Base-by-base conservation (phyloP, 768 basidiomycete genomes). In the Termitomyces sp. region DNA sequence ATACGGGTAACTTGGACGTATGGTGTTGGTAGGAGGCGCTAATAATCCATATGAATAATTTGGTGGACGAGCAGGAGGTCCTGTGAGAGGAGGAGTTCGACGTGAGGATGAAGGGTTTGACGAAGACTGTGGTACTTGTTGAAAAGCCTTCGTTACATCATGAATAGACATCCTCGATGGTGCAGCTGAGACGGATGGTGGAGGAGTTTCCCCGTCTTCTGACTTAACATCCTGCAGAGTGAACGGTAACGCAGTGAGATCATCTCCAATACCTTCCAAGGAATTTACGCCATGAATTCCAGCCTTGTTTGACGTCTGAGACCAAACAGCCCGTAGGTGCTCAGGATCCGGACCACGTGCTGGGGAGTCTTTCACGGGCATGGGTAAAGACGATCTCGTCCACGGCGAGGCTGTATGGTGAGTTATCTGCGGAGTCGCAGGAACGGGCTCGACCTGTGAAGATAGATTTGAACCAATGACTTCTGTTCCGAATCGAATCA, bases 81-180 rank as follows among this genome's bases (percentile, higher is more conserved):
- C 71, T 21, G 83, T 77, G 21, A 85, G 80, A 2, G 81, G 70
- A 30, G 62, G 54, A 32, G 78, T 70, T 58, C 82, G 77, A 58
- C 76, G 78, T 37, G 75, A 64, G 12, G 77, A 65, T 44, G 77
- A 69, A 45, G 60, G 44, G 17, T 66, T 78, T 15, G 81, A 77
- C 2, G 88, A 76, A 9, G 75, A 76, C 6, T 81, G 71, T 3
- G 90, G 90, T 26, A 93, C 91, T 69, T 86, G 86, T 65, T 93
- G 91, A 72, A 93, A 93, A 21, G 90, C 89, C 55, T 88, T 83
- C 12, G 87, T 90, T 34, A 92, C 89, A 53, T 93, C 91, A 54
- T 86, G 84, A 38, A 87, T 70, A 3, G 89, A 90, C 82, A 91
- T 88, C 40, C 88, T 83, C 17, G 85, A 85, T 24, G 88, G 79